Evolutionary conservation across 2,329 filamentous ascomycete species (phyloP), one percentile per base, ranked within the genome.

Genomic region (Paracorniculantispora psalliotae): DNA sequence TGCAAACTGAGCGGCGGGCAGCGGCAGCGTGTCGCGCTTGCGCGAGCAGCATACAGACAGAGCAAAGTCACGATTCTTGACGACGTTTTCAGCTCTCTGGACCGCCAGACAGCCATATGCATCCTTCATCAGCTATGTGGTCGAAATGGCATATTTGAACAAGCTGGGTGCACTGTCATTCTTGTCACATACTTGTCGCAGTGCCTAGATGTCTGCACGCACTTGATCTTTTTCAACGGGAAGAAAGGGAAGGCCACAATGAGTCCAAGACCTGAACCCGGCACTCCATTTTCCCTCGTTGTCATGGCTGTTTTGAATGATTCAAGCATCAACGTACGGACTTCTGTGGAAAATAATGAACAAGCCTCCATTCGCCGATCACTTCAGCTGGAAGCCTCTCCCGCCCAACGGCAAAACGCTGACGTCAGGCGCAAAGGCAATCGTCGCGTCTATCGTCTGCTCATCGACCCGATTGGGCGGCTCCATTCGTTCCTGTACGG

Each of bases 1-100:
- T 4, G 2, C 5, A 48, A 48, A 10, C 17, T 48, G 9, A 76
- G 73, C 4, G 74, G 75, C 23, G 74, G 74, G 0, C 73, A 76
- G 59, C 70, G 67, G 6, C 68, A 71, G 35, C 63, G 72, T 13
- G 59, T 74, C 13, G 67, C 41, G 5, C 41, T 44, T 4, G 41
- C 41, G 9, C 10, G 41, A 44, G 17, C 41, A 17, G n/a, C 21
- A 44, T 44, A 44, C 21, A 7, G 9, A 44, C 15, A 10, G 21
- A 23, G n/a, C 4, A 44, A 44, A 15, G 3, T 37, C 17, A 37
- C 33, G 17, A 37, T 37, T 9, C 10, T 37, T 9, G 33, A 37
- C 12, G 33, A 37, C 33, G 33, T 15, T 5, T 15, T 37, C 5
- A 37, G 33, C 33, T 37, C 33, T 12, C 33, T 37, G 4, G 33